Evolutionary conservation across 805 yeast genomes (phyloP).

Genomic region (Kuraishia piskuri): DNA sequence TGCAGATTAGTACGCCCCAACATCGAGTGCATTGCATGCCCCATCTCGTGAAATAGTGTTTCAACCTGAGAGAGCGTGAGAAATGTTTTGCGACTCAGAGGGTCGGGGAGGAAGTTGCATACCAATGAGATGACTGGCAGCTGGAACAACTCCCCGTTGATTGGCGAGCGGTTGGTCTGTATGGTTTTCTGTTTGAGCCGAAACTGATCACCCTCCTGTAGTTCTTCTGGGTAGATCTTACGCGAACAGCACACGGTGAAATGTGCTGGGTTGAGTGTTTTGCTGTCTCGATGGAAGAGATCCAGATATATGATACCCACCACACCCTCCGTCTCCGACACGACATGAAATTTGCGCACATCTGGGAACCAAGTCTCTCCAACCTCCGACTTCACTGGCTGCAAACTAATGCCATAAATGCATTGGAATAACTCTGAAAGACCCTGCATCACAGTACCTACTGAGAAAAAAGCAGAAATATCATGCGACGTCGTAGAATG

Average conservation of each 20-base stretch:
- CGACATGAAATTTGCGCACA: slow-evolving; percentile 74
- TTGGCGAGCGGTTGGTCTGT: slow-evolving; percentile 25
- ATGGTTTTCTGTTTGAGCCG: slow-evolving; percentile 21
- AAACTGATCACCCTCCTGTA: slow-evolving; percentile 28
- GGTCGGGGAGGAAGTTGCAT: slow-evolving; percentile 59
- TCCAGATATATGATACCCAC: slow-evolving; percentile 86
- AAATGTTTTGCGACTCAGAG: slow-evolving; percentile 37
- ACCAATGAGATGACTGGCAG: slow-evolving; percentile 85
- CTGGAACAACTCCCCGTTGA: slow-evolving; percentile 51
- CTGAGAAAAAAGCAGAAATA: slow-evolving; percentile 66
- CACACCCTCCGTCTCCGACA: slow-evolving; percentile 50
- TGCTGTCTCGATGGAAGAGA: slow-evolving; percentile 67
- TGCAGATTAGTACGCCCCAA: slow-evolving; percentile 85
- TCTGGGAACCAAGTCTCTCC: slow-evolving; percentile 90
- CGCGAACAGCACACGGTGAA: slow-evolving; percentile 95
- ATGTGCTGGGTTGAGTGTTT: slow-evolving; percentile 85
- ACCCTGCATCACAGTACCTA: slow-evolving; percentile 83
- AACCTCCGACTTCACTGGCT: slow-evolving; percentile 48
- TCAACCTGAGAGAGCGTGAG: slow-evolving; percentile 75
- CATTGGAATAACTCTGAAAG: slow-evolving; percentile 59
- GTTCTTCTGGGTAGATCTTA: slow-evolving; percentile 51
- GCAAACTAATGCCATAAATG: slow-evolving; percentile 71
- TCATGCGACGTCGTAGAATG: slow-evolving; percentile 31
- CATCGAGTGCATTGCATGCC: slow-evolving; percentile 98
- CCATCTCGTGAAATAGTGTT: slow-evolving; percentile 96